A percentile compares a stretch with the other conserved stretches of the same genome.
These are phyloP conservation scores for Podaxis pistillaris DNA, from an alignment of 768 basidiomycete species.

Conservation along the genomic window DNA sequence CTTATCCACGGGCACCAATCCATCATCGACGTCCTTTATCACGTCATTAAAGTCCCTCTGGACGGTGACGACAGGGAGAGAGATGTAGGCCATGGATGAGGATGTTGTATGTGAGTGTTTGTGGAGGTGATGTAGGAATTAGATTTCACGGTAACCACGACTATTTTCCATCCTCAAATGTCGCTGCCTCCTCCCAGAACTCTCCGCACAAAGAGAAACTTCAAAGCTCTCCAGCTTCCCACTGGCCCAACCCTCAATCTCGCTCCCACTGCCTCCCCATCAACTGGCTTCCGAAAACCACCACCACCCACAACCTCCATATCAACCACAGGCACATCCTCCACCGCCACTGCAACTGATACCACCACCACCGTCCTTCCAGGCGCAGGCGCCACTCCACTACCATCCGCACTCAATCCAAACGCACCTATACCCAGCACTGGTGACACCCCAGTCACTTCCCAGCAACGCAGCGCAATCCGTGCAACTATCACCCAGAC, in stretches of 20 bases:
- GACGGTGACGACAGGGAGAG: conserved; percentile 52
- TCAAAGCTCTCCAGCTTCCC: conserved; percentile 78
- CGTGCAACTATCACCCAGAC: conserved; percentile 25
- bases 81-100: conserved; percentile 13
- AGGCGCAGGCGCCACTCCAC: conserved; percentile 5
- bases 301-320: neutral
- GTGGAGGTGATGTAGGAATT: neutral
- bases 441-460: conserved; percentile 21
- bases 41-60: conserved; percentile 62
- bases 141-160: neutral
- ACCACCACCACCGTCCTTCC: conserved; percentile 13
- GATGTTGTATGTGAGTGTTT: neutral
- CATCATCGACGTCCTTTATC: conserved; percentile 61
- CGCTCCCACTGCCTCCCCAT: conserved; percentile 13
- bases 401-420: conserved; percentile 2
- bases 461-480: conserved; percentile 12
- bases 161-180: neutral
- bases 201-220: conserved; percentile 87
- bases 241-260: conserved; percentile 25
- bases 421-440: conserved; percentile 15
- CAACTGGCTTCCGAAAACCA: conserved; percentile 13
- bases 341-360: neutral
- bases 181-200: conserved; percentile 31
- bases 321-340: neutral
- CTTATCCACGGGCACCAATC: conserved; percentile 52